Conservation (phyloP, 116 monocot genomes). For the Trichopus zeylanicus region DNA sequence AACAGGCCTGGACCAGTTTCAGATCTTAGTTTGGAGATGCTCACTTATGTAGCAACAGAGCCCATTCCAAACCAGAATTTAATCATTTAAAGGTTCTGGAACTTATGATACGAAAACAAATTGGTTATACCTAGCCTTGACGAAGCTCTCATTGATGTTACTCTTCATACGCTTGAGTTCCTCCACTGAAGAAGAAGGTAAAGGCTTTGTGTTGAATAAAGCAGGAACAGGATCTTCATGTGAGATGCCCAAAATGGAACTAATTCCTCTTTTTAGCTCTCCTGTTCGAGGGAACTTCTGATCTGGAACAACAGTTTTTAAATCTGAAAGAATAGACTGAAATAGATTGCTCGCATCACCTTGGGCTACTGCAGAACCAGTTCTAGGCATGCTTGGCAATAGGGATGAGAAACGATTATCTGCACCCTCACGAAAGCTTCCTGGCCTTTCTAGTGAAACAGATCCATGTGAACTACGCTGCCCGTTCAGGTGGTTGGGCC, state of each 20-base stretch:
- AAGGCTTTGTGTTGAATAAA: constrained; percentile 11
- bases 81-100: neutral
- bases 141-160: constrained; percentile 22
- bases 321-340: constrained; percentile 37
- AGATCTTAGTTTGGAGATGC: no score
- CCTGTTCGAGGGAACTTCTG: constrained; percentile 27
- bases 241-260: constrained; percentile 23
- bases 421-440: constrained; percentile 34
- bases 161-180: constrained; percentile 38
- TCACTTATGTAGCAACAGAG: no score
- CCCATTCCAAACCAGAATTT: neutral
- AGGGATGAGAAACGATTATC: constrained; percentile 23
- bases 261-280: constrained; percentile 30
- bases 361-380: constrained; percentile 16
- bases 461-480: constrained; percentile 28
- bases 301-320: constrained; percentile 22
- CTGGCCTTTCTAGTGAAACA: constrained; percentile 27
- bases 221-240: constrained; percentile 22
- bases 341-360: constrained; percentile 21
- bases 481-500: constrained; percentile 15
- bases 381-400: constrained; percentile 17
- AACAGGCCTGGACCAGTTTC: no score
- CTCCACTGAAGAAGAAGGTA: constrained; percentile 26
- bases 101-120: neutral
- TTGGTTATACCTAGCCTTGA: constrained; percentile 40